Conservation (phyloP, 805 yeast genomes). For the Cyberlindnera euphorbiae region DNA sequence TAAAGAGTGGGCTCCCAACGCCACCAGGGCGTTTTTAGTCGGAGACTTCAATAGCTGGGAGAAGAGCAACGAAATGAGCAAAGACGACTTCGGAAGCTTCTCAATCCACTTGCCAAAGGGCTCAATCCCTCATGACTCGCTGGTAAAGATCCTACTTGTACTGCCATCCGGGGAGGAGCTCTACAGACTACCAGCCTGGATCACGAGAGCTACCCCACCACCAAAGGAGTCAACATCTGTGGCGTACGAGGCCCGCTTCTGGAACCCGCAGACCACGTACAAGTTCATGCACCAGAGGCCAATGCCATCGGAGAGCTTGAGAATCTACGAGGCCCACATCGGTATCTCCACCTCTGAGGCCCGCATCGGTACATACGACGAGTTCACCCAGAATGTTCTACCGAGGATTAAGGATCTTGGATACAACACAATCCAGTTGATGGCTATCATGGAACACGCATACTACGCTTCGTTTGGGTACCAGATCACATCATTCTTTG, state of each 20-base stretch:
- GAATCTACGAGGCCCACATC: conserved; percentile 91
- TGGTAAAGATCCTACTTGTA: conserved; percentile 64
- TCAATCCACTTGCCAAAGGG: conserved; percentile 52
- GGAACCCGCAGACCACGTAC: conserved; percentile 63
- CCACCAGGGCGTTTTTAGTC: conserved; percentile 64
- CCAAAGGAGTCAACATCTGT: conserved; percentile 43
- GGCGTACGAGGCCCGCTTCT: conserved; percentile 81
- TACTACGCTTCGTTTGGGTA: conserved; percentile 98
- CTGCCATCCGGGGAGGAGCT: conserved; percentile 64
- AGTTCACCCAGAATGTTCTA: conserved; percentile 72
- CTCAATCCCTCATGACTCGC: conserved; percentile 78
- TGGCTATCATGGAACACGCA: conserved; percentile 99
- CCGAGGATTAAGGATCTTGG: conserved; percentile 86
- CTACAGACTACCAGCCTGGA: conserved; percentile 89
- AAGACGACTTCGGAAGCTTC: conserved; percentile 72
- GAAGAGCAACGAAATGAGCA: conserved; percentile 48
- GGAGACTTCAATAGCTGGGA: conserved; percentile 94
- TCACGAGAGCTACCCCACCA: conserved; percentile 74
- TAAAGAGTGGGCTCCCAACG: conserved; percentile 91
- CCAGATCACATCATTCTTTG: conserved; percentile 90
- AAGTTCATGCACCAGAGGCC: conserved; percentile 67
- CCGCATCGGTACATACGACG: conserved; percentile 75
- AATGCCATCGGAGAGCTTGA: conserved; percentile 41
- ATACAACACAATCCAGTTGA: conserved; percentile 87
- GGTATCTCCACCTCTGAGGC: conserved; percentile 94